Evolutionary conservation across 2,329 filamentous ascomycete genomes (phyloP).

Genomic region (Diplodia mutila): DNA sequence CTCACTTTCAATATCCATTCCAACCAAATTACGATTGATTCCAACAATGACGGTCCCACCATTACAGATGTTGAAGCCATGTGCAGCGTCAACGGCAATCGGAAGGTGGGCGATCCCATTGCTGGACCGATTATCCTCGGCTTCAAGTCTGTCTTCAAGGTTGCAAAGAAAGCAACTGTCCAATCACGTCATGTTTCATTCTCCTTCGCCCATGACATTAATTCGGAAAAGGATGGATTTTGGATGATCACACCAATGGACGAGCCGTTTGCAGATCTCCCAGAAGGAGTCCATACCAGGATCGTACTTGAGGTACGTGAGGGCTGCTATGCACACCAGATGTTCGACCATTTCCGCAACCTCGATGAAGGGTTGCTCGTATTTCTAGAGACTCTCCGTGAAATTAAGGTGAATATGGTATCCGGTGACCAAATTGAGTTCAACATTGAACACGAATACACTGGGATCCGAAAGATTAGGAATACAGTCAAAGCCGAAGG

Average conservation of each 20-base stretch:
- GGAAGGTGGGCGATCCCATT: constrained; percentile 37
- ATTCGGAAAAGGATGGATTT: constrained; percentile 47
- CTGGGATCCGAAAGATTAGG: neutral
- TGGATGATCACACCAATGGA: constrained; percentile 56
- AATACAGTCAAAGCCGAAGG: neutral
- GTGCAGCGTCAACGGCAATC: constrained; percentile 52
- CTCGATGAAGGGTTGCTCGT: neutral
- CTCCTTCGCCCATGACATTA: constrained; percentile 39
- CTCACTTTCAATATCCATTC: constrained; percentile 33
- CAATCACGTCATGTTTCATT: constrained; percentile 47
- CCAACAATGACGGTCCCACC: constrained; percentile 8
- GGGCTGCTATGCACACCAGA: neutral
- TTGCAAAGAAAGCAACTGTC: constrained; percentile 43
- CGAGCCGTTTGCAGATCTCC: constrained; percentile 27
- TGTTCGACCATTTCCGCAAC: neutral
- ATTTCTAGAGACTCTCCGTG: neutral
- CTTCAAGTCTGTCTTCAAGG: constrained; percentile 44
- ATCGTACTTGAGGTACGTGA: constrained; percentile 28
- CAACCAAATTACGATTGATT: constrained; percentile 44
- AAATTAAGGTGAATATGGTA: neutral
- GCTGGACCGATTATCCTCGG: constrained; percentile 43
- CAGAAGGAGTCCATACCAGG: constrained; percentile 29
- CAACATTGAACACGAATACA: neutral
- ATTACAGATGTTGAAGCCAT: constrained; percentile 50
- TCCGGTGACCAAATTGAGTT: neutral